phyloP scores from a whole-genome alignment of 108 stramenopile species.

The Cyclotella kingstonii region DNA sequence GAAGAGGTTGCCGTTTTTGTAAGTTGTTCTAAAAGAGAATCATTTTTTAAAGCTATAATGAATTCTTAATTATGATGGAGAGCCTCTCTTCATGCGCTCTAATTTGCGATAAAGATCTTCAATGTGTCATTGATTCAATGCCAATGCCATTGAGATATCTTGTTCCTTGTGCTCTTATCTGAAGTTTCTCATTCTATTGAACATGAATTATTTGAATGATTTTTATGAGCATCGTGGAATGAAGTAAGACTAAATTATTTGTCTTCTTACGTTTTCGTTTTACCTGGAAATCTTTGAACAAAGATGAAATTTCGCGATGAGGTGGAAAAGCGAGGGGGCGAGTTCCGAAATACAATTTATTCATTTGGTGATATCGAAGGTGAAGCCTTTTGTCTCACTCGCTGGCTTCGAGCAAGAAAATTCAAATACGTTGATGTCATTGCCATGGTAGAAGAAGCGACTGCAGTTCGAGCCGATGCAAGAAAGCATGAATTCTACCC shows the following conservation, averaged over 20 bases:
- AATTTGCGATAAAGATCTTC: background rate
- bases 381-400: slow-evolving; percentile 45
- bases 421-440: slow-evolving; percentile 68
- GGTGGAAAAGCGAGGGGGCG: slow-evolving; percentile 47
- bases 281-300: too few relatives aligned
- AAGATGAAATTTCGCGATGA: slow-evolving; percentile 53
- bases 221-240: too few relatives aligned
- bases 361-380: slow-evolving; percentile 45
- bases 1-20: slow-evolving; percentile 46
- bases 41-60: background rate
- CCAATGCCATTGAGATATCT: background rate
- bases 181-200: too few relatives aligned
- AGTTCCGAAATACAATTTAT: slow-evolving; percentile 47
- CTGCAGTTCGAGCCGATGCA: slow-evolving; percentile 56
- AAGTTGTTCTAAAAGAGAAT: slow-evolving; percentile 5
- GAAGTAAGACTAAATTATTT: too few relatives aligned
- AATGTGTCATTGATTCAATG: background rate
- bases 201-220: too few relatives aligned
- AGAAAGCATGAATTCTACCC: slow-evolving; percentile 68
- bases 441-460: slow-evolving; percentile 82
- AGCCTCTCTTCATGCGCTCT: background rate
- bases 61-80: background rate
- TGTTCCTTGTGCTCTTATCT: background rate
- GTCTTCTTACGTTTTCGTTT: too few relatives aligned
- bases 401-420: slow-evolving; percentile 41